Evolutionary conservation across 805 yeast species (phyloP).

Genomic region (Wickerhamomyces strasburgensis): DNA sequence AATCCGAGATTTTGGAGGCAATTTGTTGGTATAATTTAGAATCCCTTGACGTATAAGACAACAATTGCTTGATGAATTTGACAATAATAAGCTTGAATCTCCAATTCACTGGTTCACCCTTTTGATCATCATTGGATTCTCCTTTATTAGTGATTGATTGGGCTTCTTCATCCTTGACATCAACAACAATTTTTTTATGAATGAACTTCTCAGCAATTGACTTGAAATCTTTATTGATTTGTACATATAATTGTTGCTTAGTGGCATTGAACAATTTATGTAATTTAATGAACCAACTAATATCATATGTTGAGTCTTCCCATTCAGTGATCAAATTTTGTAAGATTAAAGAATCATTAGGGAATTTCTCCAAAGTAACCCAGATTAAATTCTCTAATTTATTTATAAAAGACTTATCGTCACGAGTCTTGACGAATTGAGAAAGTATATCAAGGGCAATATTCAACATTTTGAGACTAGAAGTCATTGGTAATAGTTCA

Average conservation of each 20-base stretch:
- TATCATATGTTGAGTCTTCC: slow-evolving; percentile 47
- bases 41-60: slow-evolving; percentile 36
- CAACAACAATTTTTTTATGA: slow-evolving; percentile 29
- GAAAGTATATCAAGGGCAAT: slow-evolving; percentile 52
- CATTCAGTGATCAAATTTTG: slow-evolving; percentile 48
- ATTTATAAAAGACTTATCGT: slow-evolving; percentile 38
- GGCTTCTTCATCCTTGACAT: slow-evolving; percentile 43
- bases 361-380: slow-evolving; percentile 47
- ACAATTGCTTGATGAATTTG: slow-evolving; percentile 39
- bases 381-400: slow-evolving; percentile 53
- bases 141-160: slow-evolving; percentile 34
- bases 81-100: slow-evolving; percentile 44
- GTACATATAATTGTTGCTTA: slow-evolving; percentile 37
- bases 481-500: slow-evolving; percentile 40
- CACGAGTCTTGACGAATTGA: slow-evolving; percentile 53
- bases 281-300: slow-evolving; percentile 57
- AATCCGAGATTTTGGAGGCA: slow-evolving; percentile 48
- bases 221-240: slow-evolving; percentile 38
- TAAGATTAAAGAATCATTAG: slow-evolving; percentile 37
- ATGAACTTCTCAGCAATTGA: slow-evolving; percentile 34
- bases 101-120: slow-evolving; percentile 54
- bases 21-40: slow-evolving; percentile 35
- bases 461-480: slow-evolving; percentile 35
- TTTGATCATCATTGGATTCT: slow-evolving; percentile 11
- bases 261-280: slow-evolving; percentile 44